Conservation (phyloP, 768 basidiomycete genomes). For the Rhizopogon vesiculosus region DNA sequence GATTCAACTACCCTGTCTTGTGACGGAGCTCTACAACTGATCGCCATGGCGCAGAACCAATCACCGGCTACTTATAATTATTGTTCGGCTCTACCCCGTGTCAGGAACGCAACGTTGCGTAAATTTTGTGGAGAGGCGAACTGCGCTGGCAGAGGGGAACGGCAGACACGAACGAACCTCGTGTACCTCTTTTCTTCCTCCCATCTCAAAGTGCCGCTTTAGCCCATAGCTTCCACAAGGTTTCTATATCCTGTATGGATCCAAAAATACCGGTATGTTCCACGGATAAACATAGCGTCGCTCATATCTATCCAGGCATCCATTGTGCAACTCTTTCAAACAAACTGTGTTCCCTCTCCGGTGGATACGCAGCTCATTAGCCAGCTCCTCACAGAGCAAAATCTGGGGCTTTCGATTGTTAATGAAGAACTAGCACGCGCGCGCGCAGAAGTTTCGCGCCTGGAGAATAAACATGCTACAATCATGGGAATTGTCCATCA, state of each 20-base stretch:
- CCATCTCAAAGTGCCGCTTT: neutral
- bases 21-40: neutral
- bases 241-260: conserved; percentile 2
- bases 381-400: conserved; percentile 14
- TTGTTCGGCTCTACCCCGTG: neutral
- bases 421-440: conserved; percentile 15
- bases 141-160: neutral
- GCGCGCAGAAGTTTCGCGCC: conserved; percentile 12
- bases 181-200: neutral
- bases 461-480: conserved; percentile 12
- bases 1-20: too few relatives aligned
- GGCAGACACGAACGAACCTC: neutral
- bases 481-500: conserved; percentile 14
- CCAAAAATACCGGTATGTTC: conserved; percentile 19
- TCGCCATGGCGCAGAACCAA: too few relatives aligned
- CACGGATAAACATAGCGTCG: neutral
- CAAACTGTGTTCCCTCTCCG: conserved; percentile 22
- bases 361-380: conserved; percentile 14
- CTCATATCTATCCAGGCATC: conserved; percentile 11
- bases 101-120: conserved; percentile 1
- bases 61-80: neutral
- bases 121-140: neutral
- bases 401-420: conserved; percentile 8
- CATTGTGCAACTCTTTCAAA: conserved; percentile 23
- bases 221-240: neutral